A percentile compares a stretch with the other conserved stretches of the same genome.
phyloP scores from a whole-genome alignment of 495 filamentous ascomycete genomes.

The Collariella sp. region DNA sequence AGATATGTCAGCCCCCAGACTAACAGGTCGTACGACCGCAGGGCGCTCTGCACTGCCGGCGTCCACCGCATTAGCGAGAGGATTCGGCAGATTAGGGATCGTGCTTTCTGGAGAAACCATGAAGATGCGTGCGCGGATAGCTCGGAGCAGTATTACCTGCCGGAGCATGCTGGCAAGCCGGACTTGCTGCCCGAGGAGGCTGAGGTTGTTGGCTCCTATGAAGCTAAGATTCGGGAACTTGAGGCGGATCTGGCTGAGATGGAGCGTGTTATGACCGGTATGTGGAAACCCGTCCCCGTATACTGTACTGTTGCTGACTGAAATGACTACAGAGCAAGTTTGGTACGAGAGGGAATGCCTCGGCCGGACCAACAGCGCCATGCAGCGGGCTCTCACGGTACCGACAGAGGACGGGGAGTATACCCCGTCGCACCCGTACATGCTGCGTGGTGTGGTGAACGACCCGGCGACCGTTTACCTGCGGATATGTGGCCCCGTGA shows the following conservation, averaged over 20 bases:
- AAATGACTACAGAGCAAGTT: constrained; percentile 11
- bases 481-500: constrained; percentile 23
- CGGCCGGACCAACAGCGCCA: constrained; percentile 11
- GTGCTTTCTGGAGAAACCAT: constrained; percentile 34
- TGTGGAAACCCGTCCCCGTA: neutral
- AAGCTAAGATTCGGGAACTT: constrained; percentile 13
- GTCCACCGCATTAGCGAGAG: constrained; percentile 17
- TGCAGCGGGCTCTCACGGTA: constrained; percentile 28
- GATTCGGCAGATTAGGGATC: constrained; percentile 15
- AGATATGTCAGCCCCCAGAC: constrained; percentile 17
- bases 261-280: constrained; percentile 17
- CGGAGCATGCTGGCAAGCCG: constrained; percentile 39
- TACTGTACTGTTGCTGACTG: constrained; percentile 12
- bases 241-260: constrained; percentile 14
- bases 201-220: constrained; percentile 11
- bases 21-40: constrained; percentile 27
- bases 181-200: constrained; percentile 32
- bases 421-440: constrained; percentile 32
- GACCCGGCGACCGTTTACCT: constrained; percentile 30
- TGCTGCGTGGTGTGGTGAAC: constrained; percentile 34
- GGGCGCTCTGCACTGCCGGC: constrained; percentile 21
- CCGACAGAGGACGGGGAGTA: constrained; percentile 28
- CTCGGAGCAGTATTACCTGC: constrained; percentile 44
- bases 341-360: constrained; percentile 11
- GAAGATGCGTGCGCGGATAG: constrained; percentile 38